Evolutionary conservation across 495 filamentous ascomycete species (phyloP), one percentile per base, ranked within the genome.

Genomic region (Aspergillus taichungensis): DNA sequence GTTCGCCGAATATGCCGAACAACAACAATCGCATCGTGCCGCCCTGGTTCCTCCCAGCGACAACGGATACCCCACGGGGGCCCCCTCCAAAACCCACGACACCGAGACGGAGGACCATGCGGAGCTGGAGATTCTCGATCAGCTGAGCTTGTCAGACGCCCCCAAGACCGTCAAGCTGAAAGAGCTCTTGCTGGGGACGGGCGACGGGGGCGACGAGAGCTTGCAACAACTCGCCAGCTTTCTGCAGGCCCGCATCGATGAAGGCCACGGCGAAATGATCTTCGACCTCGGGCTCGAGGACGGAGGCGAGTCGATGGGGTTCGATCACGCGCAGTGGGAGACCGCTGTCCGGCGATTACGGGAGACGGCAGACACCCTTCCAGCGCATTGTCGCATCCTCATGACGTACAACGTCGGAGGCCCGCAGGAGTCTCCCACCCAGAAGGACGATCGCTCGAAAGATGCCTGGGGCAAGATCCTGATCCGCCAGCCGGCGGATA

Each of bases 1-100:
- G 53, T 98, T 98, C 59, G 88, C 94, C 61, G 92, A 97, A 63
- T 97, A 95, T 53, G 94, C 95, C 46, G 89, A 96, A 62, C 83
- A 90, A 65, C 88, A 98, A 62, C 91, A 96, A 63, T 76, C 78
- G 4, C 90, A 67, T 66, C 82, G 45, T 60, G 82, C 52, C 69
- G 59, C 55, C 13, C 52, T 61, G 24, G 53, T 51, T 13, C 63
- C 57, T 10, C 66, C 67, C 13, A 68, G 67, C 52, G 65, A 72
- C 39, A 73, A 61, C 52, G 64, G 66, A 27, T 68, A 72, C 44
- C 63, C 68, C 18, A 68, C 66, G 1, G 59, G 65, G 45, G 69
- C 54, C 52, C 64, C 54, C 30, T 64, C 55, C 30, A 61, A 45
- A 42, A 52, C 50, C 42, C 60, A 63, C 52, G 82, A 24, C 18